Evolutionary conservation across 805 yeast species (phyloP), one percentile per base, ranked within the genome.

Genomic region (Isabelozyma pseudorhagii): DNA sequence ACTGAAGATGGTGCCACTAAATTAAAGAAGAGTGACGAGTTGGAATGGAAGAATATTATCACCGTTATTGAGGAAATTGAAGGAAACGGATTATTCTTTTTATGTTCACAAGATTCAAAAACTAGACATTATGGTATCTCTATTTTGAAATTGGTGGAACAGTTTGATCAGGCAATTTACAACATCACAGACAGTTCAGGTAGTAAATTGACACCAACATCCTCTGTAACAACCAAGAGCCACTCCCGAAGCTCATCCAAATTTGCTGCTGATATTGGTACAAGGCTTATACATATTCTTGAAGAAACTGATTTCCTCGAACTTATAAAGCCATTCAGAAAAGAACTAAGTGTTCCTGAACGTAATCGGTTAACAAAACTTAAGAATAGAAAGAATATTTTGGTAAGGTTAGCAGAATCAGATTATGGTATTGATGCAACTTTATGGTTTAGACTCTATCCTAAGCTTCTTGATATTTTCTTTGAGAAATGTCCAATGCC

Each of bases 341-440:
- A 78, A 39, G 71, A 76, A 54, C 66, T 81, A 57, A 86, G 84
- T 69, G 82, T 84, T 36, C 92, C 97, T 1, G 99, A 96, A 65
- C 75, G 86, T 44, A 80, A 83, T 15, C 71, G 97, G 38, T 69
- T 92, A 13, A 60, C 83, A 1, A 87, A 87, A 57, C 67, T 94
- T 36, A 81, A 74, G 53, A 79, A 79, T 50, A 80, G 84, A 55
- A 83, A 81, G 52, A 88, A 87, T 25, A 77, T 89, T 2, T 67
- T 96, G n/a, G 73, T 87, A 0, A 79, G 83, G 45, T 71, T 94
- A 6, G 97, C 97, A 0, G 97, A 89, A 55, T 87, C 96, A 1
- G 96, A 87, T 50, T 88, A 92, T 60, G 97, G 98, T 1, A 92
- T 94, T 8, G 99, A 94, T 68, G 84, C 96, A 1, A 96, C 98